These are phyloP conservation scores for Solanum lycopersicoides DNA, from an alignment of 257 asterid species.

Conservation along the genomic window DNA sequence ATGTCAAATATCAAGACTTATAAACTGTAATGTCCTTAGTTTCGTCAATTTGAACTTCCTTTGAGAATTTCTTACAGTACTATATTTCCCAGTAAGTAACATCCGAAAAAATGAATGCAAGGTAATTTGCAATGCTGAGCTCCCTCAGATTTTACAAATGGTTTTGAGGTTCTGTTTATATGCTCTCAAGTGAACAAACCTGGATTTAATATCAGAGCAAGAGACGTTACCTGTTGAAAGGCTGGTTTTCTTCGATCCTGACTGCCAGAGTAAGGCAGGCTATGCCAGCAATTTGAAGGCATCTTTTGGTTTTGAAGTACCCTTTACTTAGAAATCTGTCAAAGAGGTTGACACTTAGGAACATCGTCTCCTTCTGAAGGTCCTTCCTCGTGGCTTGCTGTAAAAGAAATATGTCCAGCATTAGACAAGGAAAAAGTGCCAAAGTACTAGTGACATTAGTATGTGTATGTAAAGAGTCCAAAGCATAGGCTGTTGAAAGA, in stretches of 20 bases:
- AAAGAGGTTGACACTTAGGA: conserved; percentile 69
- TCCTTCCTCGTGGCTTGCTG: conserved; percentile 65
- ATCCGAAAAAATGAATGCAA: not conserved
- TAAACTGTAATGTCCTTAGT: not conserved
- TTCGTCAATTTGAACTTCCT: not conserved
- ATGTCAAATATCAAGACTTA: not conserved
- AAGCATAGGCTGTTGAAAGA: not conserved
- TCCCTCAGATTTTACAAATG: not conserved
- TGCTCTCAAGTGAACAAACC: not conserved
- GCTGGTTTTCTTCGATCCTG: conserved; percentile 97
- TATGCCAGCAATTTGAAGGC: conserved; percentile 83
- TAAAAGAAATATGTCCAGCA: not conserved
- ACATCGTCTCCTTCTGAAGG: conserved; percentile 85
- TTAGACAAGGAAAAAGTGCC: not conserved
- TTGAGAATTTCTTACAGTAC: not conserved
- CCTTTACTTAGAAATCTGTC: conserved; percentile 84
- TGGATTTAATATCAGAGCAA: not conserved
- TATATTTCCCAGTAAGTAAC: not conserved
- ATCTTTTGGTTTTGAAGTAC: conserved; percentile 51
- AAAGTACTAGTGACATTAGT: not conserved
- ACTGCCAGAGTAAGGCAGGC: conserved; percentile 91
- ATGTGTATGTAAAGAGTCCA: not conserved
- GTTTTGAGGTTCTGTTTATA: not conserved
- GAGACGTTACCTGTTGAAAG: conserved; percentile 55
- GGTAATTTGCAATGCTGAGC: not conserved